phyloP scores from a whole-genome alignment of 140 eudicot species.

The Stevia rebaudiana region DNA sequence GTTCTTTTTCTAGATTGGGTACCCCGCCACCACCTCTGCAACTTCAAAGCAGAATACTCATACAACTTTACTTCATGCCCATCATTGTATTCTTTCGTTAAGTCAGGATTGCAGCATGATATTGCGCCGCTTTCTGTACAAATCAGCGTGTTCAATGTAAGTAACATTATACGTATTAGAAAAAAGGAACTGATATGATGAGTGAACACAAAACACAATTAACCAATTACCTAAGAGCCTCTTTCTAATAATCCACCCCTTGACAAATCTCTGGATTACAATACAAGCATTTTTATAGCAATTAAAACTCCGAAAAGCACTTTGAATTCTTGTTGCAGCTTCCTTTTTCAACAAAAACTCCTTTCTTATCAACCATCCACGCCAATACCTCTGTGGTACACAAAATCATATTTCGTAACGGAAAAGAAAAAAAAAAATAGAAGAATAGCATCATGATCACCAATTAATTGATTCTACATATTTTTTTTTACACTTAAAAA shows the following conservation, averaged over 20 bases:
- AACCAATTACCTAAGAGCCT: slow-evolving; percentile 49
- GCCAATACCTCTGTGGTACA: slow-evolving; percentile 55
- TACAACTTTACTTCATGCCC: slow-evolving; percentile 32
- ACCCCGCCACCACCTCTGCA: slow-evolving; percentile 76
- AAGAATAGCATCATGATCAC: not conserved
- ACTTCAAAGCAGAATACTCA: slow-evolving; percentile 32
- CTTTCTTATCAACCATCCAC: slow-evolving; percentile 58
- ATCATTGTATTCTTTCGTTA: slow-evolving; percentile 8
- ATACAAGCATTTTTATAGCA: slow-evolving; percentile 40
- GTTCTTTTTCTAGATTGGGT: slow-evolving; percentile 27
- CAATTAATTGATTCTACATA: not conserved
- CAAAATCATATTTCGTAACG: slow-evolving; percentile 5
- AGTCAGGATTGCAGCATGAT: slow-evolving; percentile 4
- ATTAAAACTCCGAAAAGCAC: slow-evolving; percentile 36
- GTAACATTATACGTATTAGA: slow-evolving; percentile 5
- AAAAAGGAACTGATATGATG: not conserved
- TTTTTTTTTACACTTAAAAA: not conserved
- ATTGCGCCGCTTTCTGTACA: slow-evolving; percentile 4
- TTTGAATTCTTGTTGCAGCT: slow-evolving; percentile 54
- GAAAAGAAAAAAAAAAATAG: not conserved
- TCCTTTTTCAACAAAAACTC: slow-evolving; percentile 39
- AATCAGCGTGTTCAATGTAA: slow-evolving; percentile 7
- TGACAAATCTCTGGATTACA: slow-evolving; percentile 47
- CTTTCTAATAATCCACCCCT: slow-evolving; percentile 47
- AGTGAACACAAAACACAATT: not conserved